Conservation (phyloP, 129 eudicot genomes). For the Lonicera japonica region DNA sequence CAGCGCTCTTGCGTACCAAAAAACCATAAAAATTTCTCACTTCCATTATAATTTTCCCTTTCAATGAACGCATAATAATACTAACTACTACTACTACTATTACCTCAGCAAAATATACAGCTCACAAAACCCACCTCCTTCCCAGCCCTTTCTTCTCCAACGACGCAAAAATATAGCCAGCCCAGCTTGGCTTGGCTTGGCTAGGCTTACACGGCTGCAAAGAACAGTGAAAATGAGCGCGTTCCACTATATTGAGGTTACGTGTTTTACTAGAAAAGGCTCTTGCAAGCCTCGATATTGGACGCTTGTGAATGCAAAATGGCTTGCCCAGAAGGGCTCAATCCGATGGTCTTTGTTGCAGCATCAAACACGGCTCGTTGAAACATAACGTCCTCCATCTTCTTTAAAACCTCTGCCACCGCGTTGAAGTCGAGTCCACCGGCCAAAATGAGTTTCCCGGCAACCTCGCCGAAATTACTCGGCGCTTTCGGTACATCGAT, state of each 20-base stretch:
- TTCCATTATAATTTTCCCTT: slow-evolving; percentile 18
- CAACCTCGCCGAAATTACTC: slow-evolving; percentile 57
- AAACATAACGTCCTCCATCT: slow-evolving; percentile 56
- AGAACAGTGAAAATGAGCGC: background rate
- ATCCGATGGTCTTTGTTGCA: slow-evolving; percentile 33
- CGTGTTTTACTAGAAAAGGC: slow-evolving; percentile 33
- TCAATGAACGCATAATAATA: slow-evolving; percentile 24
- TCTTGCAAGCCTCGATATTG: slow-evolving; percentile 65
- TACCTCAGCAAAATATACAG: slow-evolving; percentile 53
- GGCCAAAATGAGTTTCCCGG: slow-evolving; percentile 53
- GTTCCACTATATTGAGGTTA: slow-evolving; percentile 1
- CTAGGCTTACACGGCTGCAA: background rate
- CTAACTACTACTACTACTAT: slow-evolving; percentile 20
- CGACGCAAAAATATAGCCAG: slow-evolving; percentile 27
- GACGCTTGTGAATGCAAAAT: slow-evolving; percentile 63
- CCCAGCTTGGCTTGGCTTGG: slow-evolving; percentile 22
- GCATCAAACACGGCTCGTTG: slow-evolving; percentile 54
- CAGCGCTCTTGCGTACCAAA: slow-evolving; percentile 38
- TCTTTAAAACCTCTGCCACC: slow-evolving; percentile 59
- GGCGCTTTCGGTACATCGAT: slow-evolving; percentile 96
- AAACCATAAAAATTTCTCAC: slow-evolving; percentile 34
- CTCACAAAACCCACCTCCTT: slow-evolving; percentile 10
- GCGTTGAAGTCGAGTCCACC: slow-evolving; percentile 62
- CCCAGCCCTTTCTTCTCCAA: no score
- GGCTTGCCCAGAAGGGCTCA: slow-evolving; percentile 38